Base-by-base conservation (phyloP, 2,329 filamentous ascomycete genomes). In the Chaetomiaceae sp. region DNA sequence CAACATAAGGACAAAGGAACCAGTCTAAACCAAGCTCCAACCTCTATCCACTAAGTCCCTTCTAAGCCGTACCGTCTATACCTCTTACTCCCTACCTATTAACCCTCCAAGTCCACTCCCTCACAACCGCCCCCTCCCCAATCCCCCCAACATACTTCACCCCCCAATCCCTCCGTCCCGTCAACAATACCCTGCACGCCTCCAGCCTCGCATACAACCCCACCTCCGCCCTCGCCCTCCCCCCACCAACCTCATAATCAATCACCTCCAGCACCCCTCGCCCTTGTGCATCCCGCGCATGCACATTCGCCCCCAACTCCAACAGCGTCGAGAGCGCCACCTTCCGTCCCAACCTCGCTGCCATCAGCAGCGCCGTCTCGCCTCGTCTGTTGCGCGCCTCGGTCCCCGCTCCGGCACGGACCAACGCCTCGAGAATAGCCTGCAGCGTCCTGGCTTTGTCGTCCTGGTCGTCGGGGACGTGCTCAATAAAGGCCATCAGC, bases 351-450 rank as follows among this genome's bases (percentile, higher is more conserved):
- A 74, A 69, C 3, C 77, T 72, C 2, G 78, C 77, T 0, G 80
- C 79, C 8, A 83, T 62, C 36, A 81, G 76, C 25, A 82, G 68
- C 0, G 79, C 73, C 0, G 80, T 82, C 65, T 83, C 80, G 37
- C 79, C 79, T 0, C 69, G 66, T 3, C 77, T 69, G 61, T 82
- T 83, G 25, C 79, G 75, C 5, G 72, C 74, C 51, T 81, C 69
- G 4, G 81, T 58, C 1, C 20, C 9, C 5, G 23, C 15, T 19
- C 9, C 75, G 0, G 63, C 64, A 0, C 64, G 53, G 17, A 79
- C 59, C 0, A 83, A 70, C 0, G 68, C 61, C 47, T 71, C 65
- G 4, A 82, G 65, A 6, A 81, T 75, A 4, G 63, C 56, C 8
- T 70, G 69, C 1, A 78, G 73, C 0, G 77, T 74, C 17, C 64